phyloP scores from a whole-genome alignment of 768 basidiomycete species.

The Pisolithus tinctorius region DNA sequence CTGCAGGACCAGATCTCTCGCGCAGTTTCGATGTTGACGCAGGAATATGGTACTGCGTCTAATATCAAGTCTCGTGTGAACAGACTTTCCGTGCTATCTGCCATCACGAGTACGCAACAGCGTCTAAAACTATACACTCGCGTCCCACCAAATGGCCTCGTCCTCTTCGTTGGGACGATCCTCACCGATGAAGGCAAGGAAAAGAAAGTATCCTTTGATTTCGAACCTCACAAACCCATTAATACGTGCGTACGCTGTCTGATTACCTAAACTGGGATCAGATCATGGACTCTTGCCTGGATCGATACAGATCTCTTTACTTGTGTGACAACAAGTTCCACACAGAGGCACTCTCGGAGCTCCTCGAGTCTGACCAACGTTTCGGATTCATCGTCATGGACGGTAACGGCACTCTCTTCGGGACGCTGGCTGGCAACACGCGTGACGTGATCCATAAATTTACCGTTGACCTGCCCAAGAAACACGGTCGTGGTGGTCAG shows the following conservation, averaged over 20 bases:
- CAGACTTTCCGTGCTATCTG: constrained; percentile 93
- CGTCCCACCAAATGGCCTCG: constrained; percentile 93
- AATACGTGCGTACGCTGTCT: constrained; percentile 66
- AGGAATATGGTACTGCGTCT: constrained; percentile 98
- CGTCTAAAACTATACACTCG: constrained; percentile 94
- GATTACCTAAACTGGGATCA: not conserved
- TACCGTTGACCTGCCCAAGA: constrained; percentile 98
- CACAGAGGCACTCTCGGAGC: constrained; percentile 93
- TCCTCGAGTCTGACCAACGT: constrained; percentile 93
- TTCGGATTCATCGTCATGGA: constrained; percentile 99
- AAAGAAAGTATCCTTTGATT: constrained; percentile 98
- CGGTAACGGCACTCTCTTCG: constrained; percentile 95
- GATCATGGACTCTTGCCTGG: not conserved
- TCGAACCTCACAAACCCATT: constrained; percentile 98
- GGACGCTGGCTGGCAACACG: constrained; percentile 92
- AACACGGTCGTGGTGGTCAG: constrained; percentile 99
- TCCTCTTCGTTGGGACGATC: constrained; percentile 97
- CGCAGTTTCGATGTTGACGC: constrained; percentile 91
- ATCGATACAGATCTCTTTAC: constrained; percentile 72
- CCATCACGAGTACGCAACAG: constrained; percentile 97
- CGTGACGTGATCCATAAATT: constrained; percentile 98
- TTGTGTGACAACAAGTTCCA: constrained; percentile 99
- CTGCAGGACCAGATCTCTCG: constrained; percentile 90
- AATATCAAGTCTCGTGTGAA: constrained; percentile 99
- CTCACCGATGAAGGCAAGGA: constrained; percentile 98